Evolutionary conservation across 352 stramenopile genomes (phyloP), one percentile per base, ranked within the genome.

Genomic region (Globisporangium irregulare): DNA sequence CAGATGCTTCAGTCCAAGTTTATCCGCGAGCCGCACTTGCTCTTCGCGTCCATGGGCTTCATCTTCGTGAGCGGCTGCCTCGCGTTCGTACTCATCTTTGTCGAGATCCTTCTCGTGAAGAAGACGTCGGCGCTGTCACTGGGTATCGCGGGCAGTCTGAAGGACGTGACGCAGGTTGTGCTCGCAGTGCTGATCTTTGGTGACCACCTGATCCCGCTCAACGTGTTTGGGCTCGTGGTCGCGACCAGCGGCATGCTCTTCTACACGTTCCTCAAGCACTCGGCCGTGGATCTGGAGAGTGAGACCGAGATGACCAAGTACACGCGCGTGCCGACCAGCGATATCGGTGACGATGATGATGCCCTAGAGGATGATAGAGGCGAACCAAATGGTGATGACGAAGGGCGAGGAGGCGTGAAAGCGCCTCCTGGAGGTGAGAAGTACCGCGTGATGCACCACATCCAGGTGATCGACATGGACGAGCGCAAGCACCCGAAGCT

Each of bases 111-210:
- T 66, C 75, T 96, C 10, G 77, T 94, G 15, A 90, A 92, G 67
- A 88, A 91, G 63, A 96, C 88, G 18, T 95, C 88, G 32, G 86
- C 84, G 22, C 67, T 96, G 53, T 92, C 86, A 20, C 73, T 96
- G 8, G 82, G 82, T 27, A 93, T 94, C 53, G 84, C 86, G 18
- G 87, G 85, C 22, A 93, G 86, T 58, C 80, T 92, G 59, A 94
- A 93, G 60, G 86, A 96, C 69, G 80, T 93, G 32, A 82, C 84
- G 27, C 86, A 96, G 67, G 83, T 96, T 36, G 60, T 91, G 55
- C 77, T 94, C 22, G 87, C 84, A 10, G 82, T 93, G 38, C 70
- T 91, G 36, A 86, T 93, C 67, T 96, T 94, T 56, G 77, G 81
- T 34, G 85, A 94, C 62, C 68, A 79, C 32, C 76, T 96, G 4